Evolutionary conservation across 257 asterid species (phyloP), one percentile per base, ranked within the genome.

Genomic region (Solanum microdontum): DNA sequence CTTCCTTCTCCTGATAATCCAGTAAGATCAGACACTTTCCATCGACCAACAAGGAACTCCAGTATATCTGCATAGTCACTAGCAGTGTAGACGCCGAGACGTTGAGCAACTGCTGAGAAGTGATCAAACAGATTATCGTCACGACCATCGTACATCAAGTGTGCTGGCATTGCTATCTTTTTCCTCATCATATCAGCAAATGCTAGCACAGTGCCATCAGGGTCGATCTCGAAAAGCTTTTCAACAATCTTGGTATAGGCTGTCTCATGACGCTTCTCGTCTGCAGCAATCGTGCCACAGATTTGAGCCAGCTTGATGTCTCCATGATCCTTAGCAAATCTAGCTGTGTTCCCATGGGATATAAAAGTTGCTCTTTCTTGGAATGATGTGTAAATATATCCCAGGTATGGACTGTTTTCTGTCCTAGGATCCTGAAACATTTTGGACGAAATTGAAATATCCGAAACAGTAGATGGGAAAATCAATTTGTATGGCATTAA

Each of bases 141-240:
- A 2, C 92, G 92, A 11, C 98, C 98, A 84, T 95, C 98, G 5
- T 90, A 95, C 98, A 95, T 95, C 87, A 95, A 88, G 93, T 94
- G 98, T 39, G 98, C 98, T 0, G 98, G 98, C 98, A 95, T 95
- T 12, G 98, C 91, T 87, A 95, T 90, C 66, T 95, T 95, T 88
- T 95, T 95, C 91, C 91, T 95, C 98, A 95, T 95, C 98, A 95
- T 95, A 88, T 95, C 96, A 10, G 94, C 95, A 70, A 95, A 91
- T 15, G 98, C 91, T 15, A 93, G 85, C 87, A 95, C 93, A 1
- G 98, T 95, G 11, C 94, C 98, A 86, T 95, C 89, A 3, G 98
- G 96, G 88, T 95, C 98, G 6, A 95, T 90, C 91, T 95, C 98
- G 9, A 94, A 95, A 43, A 95, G 91, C 91, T 94, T 95, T 86